Evolutionary conservation across 2,329 filamentous ascomycete species (phyloP), one percentile per base, ranked within the genome.

Genomic region (Falciphora oryzae): DNA sequence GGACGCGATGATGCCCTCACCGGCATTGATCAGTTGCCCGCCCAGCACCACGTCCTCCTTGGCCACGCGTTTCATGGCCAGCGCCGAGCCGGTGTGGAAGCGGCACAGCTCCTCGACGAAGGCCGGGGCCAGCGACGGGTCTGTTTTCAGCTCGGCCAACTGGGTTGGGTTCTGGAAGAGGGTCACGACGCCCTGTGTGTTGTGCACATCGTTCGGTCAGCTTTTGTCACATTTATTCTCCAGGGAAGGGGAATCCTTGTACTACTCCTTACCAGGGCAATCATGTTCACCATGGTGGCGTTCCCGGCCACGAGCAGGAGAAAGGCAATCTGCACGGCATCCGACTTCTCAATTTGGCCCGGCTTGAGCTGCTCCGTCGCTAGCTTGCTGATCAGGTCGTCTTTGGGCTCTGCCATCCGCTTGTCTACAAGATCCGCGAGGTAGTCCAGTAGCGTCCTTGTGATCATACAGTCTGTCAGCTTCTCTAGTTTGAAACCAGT

Each of bases 241-340:
- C n/a, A n/a, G n/a, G n/a, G 16, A 7, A 44, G 8, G 32, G 32
- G 29, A 6, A 29, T 29, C 29, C 6, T 29, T 29, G 2, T 44
- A 18, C 6, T 44, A 6, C 32, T 5, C 63, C 71, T n/a, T 65
- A 78, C 78, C 38, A 82, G 72, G 1, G 76, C 74, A 65, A 83
- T 82, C 77, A 80, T 83, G 68, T 78, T 82, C 5, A 83, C 77
- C 77, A 83, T 80, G 0, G 81, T 82, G 0, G 81, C 81, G 53
- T 83, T 84, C 2, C 81, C 81, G 0, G 81, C 80, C 1, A 82
- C 80, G 1, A 83, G 75, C 6, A 83, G 72, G 10, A 83, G 70
- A 69, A 83, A 83, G 0, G 80, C 79, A 60, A 83, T 80, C 65
- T 81, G 79, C 1, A 82, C 73, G 1, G 76, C 75, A 56, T 80